These are phyloP conservation scores for Pythium aristosporum DNA, from an alignment of 352 stramenopile genomes.

Conservation along the genomic window DNA sequence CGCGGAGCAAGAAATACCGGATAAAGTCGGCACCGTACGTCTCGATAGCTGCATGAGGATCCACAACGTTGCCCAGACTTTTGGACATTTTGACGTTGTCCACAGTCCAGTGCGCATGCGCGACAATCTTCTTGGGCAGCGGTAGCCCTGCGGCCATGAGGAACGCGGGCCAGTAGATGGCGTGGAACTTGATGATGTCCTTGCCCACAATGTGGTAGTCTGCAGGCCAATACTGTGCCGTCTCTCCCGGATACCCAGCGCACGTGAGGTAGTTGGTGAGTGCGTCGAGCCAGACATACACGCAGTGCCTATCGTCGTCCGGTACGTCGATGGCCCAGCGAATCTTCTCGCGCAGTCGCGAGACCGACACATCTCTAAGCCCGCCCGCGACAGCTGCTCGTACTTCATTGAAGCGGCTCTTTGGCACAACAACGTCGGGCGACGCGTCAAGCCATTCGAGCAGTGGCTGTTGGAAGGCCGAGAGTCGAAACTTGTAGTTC, in stretches of 20 bases:
- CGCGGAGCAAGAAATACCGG: slow-evolving; percentile 90
- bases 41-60: slow-evolving; percentile 91
- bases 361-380: slow-evolving; percentile 96
- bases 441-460: slow-evolving; percentile 87
- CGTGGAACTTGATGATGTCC: slow-evolving; percentile 99
- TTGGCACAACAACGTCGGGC: slow-evolving; percentile 91
- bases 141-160: slow-evolving; percentile 91
- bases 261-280: slow-evolving; percentile 98
- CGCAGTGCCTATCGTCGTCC: slow-evolving; percentile 88
- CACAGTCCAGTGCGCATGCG: slow-evolving; percentile 98
- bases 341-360: slow-evolving; percentile 92
- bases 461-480: slow-evolving; percentile 91
- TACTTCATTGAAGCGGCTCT: slow-evolving; percentile 91
- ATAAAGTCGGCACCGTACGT: slow-evolving; percentile 94
- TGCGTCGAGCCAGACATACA: slow-evolving; percentile 99
- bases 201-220: slow-evolving; percentile 96
- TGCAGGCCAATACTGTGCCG: slow-evolving; percentile 54
- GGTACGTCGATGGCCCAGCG: slow-evolving; percentile 97
- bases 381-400: slow-evolving; percentile 86
- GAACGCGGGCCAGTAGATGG: slow-evolving; percentile 98
- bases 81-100: slow-evolving; percentile 99
- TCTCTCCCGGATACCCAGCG: slow-evolving; percentile 87
- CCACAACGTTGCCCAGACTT: slow-evolving; percentile 97
- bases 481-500: slow-evolving; percentile 99
- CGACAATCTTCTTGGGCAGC: slow-evolving; percentile 94